Base-by-base conservation (phyloP, 306 rosid genomes). In the Leucaena leucocephala region DNA sequence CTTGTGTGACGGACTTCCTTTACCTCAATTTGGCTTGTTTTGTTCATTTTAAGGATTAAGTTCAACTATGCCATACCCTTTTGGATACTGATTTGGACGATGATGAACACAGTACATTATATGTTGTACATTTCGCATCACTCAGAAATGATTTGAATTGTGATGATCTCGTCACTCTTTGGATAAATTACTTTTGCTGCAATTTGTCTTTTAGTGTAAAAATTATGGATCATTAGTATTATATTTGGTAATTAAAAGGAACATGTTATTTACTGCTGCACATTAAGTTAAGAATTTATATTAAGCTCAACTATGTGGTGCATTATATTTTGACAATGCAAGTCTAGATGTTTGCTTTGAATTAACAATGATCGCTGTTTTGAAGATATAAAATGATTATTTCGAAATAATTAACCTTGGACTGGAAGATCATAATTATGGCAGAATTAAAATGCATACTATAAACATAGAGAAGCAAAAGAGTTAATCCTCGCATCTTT, bases 401-500 rank as follows among this genome's bases (percentile, higher is more conserved):
- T 27, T 27, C 27, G 27, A 27, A 27, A 27, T 59, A 33, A 42
- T 42, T 42, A 42, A 42, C 45, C 9, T 42, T 7, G 45, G 45
- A 42, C 6, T 42, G 45, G 45, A 42, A 59, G 7, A 33, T 27
- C 3, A 59, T 27, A 27, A 59, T 33, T 11, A n/a, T 57, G 12
- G 6, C 7, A 57, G 2, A 21, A 21, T 57, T 33, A 59, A 59
- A 42, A 42, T 42, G 27, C 27, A 33, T 59, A 14, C 0, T 9
- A 45, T 42, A 9, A 1, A 22, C 1, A 59, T 59, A 34, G 15
- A 34, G 68, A 63, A 61, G 67, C 19, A 63, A 35, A 63, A 63
- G 9, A 63, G 42, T 63, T 34, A 34, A 63, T 63, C 21, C 67
- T 70, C 59, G 27, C 57, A 46, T 46, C 75, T 13, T 46, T 48